These are phyloP conservation scores for Sicyos edulis DNA, from an alignment of 306 rosid genomes.

Conservation along the genomic window DNA sequence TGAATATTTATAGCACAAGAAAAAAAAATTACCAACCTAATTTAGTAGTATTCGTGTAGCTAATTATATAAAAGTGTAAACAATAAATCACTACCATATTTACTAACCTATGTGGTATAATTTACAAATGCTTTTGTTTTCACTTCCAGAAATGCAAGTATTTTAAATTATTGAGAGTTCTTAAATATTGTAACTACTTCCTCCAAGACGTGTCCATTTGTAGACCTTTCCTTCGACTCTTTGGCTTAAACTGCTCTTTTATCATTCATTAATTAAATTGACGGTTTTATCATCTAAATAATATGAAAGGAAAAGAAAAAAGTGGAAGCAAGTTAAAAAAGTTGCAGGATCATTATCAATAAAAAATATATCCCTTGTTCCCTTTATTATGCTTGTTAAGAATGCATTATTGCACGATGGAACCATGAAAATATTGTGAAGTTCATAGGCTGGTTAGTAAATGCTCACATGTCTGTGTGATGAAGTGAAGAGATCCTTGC, in stretches of 20 bases:
- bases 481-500: conserved; percentile 62
- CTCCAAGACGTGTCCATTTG: background rate
- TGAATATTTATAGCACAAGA: background rate
- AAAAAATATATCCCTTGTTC: background rate
- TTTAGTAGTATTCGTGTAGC: background rate
- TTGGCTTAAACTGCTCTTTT: background rate
- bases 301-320: background rate
- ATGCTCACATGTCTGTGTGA: conserved; percentile 64
- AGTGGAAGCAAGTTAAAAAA: background rate
- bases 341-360: background rate
- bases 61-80: background rate
- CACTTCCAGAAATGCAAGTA: background rate
- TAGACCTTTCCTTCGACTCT: background rate
- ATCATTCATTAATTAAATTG: background rate
- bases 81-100: background rate
- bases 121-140: background rate
- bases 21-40: background rate
- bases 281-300: background rate
- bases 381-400: background rate
- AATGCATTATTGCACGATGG: background rate
- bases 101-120: background rate
- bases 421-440: background rate
- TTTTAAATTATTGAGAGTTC: background rate
- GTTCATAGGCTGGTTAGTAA: conserved; percentile 9
- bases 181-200: background rate